Conservation (phyloP, 208 protist species). For the Trichomonas gallinae region DNA sequence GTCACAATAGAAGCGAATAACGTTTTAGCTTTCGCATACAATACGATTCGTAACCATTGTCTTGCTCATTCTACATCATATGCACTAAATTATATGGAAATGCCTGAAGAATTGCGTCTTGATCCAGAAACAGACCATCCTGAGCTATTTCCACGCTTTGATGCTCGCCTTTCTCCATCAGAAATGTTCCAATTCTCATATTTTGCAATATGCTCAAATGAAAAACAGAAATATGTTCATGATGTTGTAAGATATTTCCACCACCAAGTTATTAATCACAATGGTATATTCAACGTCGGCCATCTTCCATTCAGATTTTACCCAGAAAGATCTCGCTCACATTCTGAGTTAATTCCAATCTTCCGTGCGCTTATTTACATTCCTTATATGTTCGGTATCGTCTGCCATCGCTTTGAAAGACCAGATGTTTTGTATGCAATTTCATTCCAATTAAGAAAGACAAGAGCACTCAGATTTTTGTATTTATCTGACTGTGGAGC, state of each 20-base stretch:
- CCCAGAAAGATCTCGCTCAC: neutral
- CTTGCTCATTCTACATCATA: neutral
- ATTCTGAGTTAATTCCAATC: neutral
- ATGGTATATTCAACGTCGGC: neutral
- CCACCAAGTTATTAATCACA: neutral
- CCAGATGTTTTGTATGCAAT: neutral
- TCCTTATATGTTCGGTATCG: neutral
- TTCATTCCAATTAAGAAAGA: neutral
- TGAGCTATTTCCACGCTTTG: neutral
- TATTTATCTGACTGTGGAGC: neutral
- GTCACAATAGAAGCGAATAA: too few species aligned
- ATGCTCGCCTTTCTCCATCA: neutral
- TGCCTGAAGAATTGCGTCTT: neutral
- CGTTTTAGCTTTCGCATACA: too few species aligned
- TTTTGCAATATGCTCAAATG: neutral
- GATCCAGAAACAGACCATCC: neutral
- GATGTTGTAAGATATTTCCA: neutral
- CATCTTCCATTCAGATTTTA: neutral
- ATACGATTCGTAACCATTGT: too few species aligned
- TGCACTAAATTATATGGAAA: neutral
- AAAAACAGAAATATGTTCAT: neutral
- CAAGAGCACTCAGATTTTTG: neutral
- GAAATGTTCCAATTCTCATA: slow-evolving; percentile 8
- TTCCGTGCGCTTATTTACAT: neutral
- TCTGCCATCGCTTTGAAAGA: neutral